Conservation (phyloP, 169 alveolate genomes). For the Cyclospora cayetanensis region DNA sequence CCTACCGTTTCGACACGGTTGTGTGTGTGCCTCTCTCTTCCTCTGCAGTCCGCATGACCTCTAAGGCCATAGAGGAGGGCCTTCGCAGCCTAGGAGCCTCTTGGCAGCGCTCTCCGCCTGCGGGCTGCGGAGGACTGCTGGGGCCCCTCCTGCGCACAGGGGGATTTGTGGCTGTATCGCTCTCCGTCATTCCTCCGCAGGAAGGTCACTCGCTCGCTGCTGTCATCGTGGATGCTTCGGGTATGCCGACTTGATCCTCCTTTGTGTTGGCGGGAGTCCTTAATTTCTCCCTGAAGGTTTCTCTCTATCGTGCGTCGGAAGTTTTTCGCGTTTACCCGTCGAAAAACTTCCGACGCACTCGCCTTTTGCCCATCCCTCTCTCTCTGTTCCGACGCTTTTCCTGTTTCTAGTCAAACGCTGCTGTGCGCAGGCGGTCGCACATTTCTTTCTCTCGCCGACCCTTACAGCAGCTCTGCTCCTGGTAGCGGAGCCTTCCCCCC, state of each 20-base stretch:
- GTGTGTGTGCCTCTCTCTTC: not conserved
- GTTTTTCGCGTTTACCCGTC: too few relatives aligned
- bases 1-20: not conserved
- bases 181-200: not conserved
- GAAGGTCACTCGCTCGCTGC: not conserved
- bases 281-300: too few relatives aligned
- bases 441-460: not conserved
- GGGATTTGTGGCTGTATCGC: not conserved
- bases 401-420: not conserved
- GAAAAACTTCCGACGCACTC: too few relatives aligned
- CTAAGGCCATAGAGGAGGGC: not conserved
- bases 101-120: not conserved
- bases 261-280: too few relatives aligned
- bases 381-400: not conserved
- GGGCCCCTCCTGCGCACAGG: not conserved
- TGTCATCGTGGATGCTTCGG: not conserved
- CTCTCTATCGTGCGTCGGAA: too few relatives aligned
- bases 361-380: too few relatives aligned
- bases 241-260: not conserved
- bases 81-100: not conserved
- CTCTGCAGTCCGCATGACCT: not conserved
- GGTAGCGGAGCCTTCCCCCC: too few relatives aligned
- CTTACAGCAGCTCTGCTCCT: too few relatives aligned
- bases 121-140: slow-evolving; percentile 1
- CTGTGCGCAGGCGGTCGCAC: slow-evolving; percentile 22